Percentiles rank a stretch among this genome's conserved stretches.
These are phyloP conservation scores for Periconia macrospinosa DNA, from an alignment of 2,329 filamentous ascomycete species.

Conservation along the genomic window DNA sequence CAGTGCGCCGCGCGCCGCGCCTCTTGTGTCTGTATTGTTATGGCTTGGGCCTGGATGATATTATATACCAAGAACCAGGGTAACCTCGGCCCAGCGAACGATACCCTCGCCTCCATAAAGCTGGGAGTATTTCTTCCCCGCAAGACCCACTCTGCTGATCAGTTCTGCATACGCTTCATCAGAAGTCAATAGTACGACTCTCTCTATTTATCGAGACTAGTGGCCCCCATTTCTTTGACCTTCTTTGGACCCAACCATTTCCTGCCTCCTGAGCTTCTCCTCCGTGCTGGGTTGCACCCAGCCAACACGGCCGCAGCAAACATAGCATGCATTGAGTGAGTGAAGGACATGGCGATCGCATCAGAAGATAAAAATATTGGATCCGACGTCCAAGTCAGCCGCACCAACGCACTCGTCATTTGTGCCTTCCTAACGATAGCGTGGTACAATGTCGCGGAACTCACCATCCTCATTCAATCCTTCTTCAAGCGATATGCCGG, in stretches of 20 bases:
- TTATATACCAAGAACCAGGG: background rate
- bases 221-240: background rate
- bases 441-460: conserved; percentile 12
- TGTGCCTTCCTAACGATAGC: conserved; percentile 9
- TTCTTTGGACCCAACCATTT: background rate
- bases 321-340: background rate
- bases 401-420: conserved; percentile 8
- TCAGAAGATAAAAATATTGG: conserved; percentile 9
- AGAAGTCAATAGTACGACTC: background rate
- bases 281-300: background rate
- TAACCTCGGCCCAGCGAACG: background rate
- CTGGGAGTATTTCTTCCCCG: background rate
- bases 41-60: background rate
- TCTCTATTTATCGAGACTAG: background rate
- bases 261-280: background rate
- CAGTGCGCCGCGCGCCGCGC: no score
- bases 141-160: background rate
- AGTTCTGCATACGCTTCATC: background rate
- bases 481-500: conserved; percentile 16
- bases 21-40: background rate
- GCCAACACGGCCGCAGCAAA: background rate
- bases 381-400: conserved; percentile 6
- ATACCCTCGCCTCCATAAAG: background rate
- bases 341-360: conserved; percentile 3
- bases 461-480: conserved; percentile 12